Percentiles rank a stretch among this genome's conserved stretches.
phyloP scores from a whole-genome alignment of 192 early-diverging fungal species.

The Dimargaris xerosporica region DNA sequence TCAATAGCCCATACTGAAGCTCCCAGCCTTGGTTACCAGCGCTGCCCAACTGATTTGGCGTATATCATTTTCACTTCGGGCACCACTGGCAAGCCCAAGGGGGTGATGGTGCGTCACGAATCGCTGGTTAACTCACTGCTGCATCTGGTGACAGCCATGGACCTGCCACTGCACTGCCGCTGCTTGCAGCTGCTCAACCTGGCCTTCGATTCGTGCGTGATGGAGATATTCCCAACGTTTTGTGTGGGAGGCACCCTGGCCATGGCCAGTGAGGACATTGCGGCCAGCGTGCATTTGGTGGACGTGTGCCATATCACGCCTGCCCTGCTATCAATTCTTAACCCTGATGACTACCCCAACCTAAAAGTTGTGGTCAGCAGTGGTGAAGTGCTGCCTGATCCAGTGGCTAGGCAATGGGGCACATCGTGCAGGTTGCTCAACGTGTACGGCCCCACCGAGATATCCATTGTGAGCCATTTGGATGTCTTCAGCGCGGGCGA shows the following conservation, averaged over 20 bases:
- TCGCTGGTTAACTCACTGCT: no score
- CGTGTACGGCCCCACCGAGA: conserved; percentile 24
- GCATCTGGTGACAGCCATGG: no score
- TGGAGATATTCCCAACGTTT: conserved; percentile 12
- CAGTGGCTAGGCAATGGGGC: not conserved
- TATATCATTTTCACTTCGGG: no score
- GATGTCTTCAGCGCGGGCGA: not conserved
- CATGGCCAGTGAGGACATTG: not conserved
- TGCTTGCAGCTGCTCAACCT: conserved; percentile 10
- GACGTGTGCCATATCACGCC: not conserved
- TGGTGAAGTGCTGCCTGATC: not conserved
- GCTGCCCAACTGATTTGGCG: no score
- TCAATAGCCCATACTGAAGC: no score
- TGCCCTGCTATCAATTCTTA: not conserved
- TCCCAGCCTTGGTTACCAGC: no score
- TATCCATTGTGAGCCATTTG: not conserved
- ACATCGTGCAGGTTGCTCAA: conserved; percentile 6
- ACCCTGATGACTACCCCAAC: conserved; percentile 1
- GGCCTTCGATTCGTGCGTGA: conserved; percentile 13
- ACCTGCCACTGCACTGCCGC: no score
- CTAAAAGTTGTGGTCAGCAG: not conserved
- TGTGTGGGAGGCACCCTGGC: conserved; percentile 11
- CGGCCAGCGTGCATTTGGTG: not conserved
- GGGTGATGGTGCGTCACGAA: no score
- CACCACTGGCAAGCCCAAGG: no score